Percentiles rank a stretch among this genome's conserved stretches.
phyloP scores from a whole-genome alignment of 208 protist genomes.

The Trypanosoma cruzi region DNA sequence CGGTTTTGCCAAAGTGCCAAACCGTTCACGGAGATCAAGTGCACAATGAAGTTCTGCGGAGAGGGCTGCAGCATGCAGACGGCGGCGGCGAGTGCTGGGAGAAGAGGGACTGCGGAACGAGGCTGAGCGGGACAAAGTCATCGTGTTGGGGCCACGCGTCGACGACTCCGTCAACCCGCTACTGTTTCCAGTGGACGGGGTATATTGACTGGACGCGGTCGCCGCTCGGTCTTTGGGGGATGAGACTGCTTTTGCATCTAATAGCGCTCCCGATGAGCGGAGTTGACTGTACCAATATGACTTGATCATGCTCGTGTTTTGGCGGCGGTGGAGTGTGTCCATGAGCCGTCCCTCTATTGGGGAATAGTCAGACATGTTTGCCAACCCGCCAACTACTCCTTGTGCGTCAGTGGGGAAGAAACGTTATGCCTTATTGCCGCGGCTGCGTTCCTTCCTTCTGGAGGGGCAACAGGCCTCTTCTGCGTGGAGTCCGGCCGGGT shows the following conservation, averaged over 20 bases:
- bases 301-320: constrained; percentile 21
- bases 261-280: constrained; percentile 5
- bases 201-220: neutral
- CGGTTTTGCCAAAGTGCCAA: constrained; percentile 34
- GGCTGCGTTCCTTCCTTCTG: too few species aligned
- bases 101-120: constrained; percentile 7
- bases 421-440: too few species aligned
- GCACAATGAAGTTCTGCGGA: constrained; percentile 21
- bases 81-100: constrained; percentile 13
- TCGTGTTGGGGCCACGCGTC: neutral
- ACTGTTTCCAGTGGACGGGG: constrained; percentile 10
- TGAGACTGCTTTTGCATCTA: neutral
- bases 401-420: neutral
- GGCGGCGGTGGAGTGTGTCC: neutral
- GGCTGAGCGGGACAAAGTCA: neutral
- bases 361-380: constrained; percentile 18
- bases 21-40: constrained; percentile 15
- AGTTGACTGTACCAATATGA: constrained; percentile 32
- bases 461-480: neutral
- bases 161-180: constrained; percentile 13
- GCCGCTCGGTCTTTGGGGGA: neutral
- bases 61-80: constrained; percentile 25
- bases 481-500: neutral
- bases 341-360: neutral
- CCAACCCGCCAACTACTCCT: neutral